Conservation (phyloP, 164 flowering plant species). For the Aristolochia fimbriata region DNA sequence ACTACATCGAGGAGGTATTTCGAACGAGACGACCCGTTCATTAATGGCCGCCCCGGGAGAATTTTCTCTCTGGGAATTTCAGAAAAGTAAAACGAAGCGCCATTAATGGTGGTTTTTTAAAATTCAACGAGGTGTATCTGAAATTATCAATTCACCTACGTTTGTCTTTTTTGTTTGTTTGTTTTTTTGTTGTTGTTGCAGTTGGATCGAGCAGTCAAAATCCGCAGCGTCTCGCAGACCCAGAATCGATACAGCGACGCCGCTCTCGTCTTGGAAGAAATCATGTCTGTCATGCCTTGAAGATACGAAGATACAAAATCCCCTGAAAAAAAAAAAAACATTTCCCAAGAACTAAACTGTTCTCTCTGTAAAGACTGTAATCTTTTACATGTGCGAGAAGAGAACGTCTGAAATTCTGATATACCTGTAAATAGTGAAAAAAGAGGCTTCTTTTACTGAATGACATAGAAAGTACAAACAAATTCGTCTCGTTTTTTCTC, state of each 20-base stretch:
- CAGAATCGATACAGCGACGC: constrained; percentile 15
- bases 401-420: no score
- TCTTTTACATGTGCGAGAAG: background rate
- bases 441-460: background rate
- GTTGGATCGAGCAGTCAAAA: constrained; percentile 17
- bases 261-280: constrained; percentile 16
- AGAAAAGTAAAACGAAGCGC: background rate
- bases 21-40: no score
- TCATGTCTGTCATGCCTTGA: constrained; percentile 14
- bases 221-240: constrained; percentile 9
- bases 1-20: constrained; percentile 24
- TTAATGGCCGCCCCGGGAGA: no score
- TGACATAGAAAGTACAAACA: background rate
- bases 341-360: no score
- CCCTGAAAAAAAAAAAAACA: no score
- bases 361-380: no score
- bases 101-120: background rate
- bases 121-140: background rate
- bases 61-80: no score
- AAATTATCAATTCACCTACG: background rate
- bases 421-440: no score
- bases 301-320: background rate
- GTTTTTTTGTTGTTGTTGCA: no score
- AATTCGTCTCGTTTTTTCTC: background rate
- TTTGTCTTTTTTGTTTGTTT: no score